These are phyloP conservation scores for Gamsiella multidivaricata DNA, from an alignment of 192 early-diverging fungal genomes.

Conservation along the genomic window DNA sequence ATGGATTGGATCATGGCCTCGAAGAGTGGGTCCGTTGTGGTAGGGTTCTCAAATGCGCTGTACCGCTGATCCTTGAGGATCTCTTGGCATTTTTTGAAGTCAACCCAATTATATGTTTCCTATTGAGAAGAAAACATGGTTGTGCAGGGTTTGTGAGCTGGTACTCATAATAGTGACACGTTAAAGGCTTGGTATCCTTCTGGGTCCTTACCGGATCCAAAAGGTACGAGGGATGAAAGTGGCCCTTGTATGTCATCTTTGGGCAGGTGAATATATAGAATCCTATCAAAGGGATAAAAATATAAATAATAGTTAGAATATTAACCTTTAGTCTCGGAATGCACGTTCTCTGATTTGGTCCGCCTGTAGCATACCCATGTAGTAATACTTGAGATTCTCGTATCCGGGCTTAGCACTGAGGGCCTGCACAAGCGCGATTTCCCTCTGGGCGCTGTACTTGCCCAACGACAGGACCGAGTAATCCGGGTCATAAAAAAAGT, in stretches of 20 bases:
- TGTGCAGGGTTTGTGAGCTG: background rate
- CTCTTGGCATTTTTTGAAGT: slow-evolving; percentile 60
- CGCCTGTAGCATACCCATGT: too few relatives aligned
- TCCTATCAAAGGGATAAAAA: slow-evolving; percentile 57
- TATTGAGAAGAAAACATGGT: slow-evolving; percentile 24
- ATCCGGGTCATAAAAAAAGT: slow-evolving; percentile 95
- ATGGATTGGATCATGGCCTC: slow-evolving; percentile 31
- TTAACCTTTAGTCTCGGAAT: too few relatives aligned
- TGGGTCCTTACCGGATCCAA: slow-evolving; percentile 70
- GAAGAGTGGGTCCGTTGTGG: slow-evolving; percentile 18
- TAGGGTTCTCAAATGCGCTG: slow-evolving; percentile 54
- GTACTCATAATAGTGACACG: background rate
- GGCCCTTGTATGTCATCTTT: slow-evolving; percentile 96
- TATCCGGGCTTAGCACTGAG: slow-evolving; percentile 55
- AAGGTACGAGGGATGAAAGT: slow-evolving; percentile 86
- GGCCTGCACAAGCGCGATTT: slow-evolving; percentile 74
- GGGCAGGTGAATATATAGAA: slow-evolving; percentile 91
- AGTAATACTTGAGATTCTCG: slow-evolving; percentile 79
- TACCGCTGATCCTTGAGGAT: slow-evolving; percentile 66
- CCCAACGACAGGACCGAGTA: slow-evolving; percentile 81
- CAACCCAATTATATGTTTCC: slow-evolving; percentile 64
- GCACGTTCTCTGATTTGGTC: too few relatives aligned
- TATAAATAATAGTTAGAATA: background rate
- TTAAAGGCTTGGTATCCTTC: background rate
- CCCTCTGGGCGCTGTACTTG: slow-evolving; percentile 86